Evolutionary conservation across 768 basidiomycete species (phyloP).

Genomic region (Hebeloma cylindrosporum): DNA sequence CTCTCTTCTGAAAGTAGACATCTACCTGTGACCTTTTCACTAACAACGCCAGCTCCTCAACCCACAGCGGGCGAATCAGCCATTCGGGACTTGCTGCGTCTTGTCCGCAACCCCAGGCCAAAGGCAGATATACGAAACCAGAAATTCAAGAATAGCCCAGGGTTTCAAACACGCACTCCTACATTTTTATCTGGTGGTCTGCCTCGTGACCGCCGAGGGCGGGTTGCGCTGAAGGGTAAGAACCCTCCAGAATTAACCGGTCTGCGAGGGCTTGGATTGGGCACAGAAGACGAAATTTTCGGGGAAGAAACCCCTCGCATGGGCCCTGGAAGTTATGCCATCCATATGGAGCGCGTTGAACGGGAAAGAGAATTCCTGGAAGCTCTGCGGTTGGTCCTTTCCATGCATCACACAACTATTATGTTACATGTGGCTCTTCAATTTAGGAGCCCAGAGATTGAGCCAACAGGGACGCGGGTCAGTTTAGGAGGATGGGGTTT

Average conservation of each 20-base stretch:
- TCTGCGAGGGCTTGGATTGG: constrained; percentile 24
- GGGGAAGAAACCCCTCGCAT: constrained; percentile 57
- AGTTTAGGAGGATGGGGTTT: constrained; percentile 78
- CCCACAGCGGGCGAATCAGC: constrained; percentile 68
- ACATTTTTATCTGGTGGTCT: constrained; percentile 72
- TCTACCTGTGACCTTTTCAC: constrained; percentile 55
- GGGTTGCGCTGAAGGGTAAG: constrained; percentile 58
- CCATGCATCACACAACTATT: neutral
- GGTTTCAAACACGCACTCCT: constrained; percentile 44
- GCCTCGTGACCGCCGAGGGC: constrained; percentile 77
- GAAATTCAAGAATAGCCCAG: constrained; percentile 26
- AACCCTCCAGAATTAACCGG: constrained; percentile 32
- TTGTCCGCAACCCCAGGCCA: constrained; percentile 55
- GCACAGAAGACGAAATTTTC: constrained; percentile 39
- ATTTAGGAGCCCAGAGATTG: constrained; percentile 54
- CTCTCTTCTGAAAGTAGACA: constrained; percentile 69
- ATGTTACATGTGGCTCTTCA: neutral
- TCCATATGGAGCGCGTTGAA: constrained; percentile 46
- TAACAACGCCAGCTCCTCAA: constrained; percentile 55
- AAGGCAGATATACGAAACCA: constrained; percentile 34
- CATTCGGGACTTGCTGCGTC: constrained; percentile 62
- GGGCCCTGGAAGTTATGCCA: constrained; percentile 34
- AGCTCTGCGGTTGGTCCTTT: constrained; percentile 39
- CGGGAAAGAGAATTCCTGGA: constrained; percentile 58
- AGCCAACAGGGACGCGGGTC: constrained; percentile 37